These are phyloP conservation scores for Ustilago curta DNA, from an alignment of 1,284 basidiomycete genomes.

Conservation along the genomic window DNA sequence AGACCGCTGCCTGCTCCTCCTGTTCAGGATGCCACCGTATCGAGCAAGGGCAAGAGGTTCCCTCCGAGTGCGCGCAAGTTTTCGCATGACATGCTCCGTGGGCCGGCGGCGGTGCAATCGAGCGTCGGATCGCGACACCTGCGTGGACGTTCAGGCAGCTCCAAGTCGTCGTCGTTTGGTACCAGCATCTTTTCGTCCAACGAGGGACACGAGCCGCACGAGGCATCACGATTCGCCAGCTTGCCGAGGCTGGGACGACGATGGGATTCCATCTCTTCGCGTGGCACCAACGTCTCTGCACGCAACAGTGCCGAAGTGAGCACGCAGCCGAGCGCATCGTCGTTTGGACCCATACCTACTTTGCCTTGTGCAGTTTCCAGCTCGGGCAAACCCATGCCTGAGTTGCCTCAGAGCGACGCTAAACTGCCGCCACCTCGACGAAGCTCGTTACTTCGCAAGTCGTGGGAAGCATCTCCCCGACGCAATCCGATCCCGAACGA, in stretches of 20 bases:
- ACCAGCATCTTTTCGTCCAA: constrained; percentile 36
- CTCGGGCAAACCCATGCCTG: constrained; percentile 17
- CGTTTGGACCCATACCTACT: constrained; percentile 12
- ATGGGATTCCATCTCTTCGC: constrained; percentile 52
- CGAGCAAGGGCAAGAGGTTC: constrained; percentile 32
- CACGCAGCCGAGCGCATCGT: constrained; percentile 4
- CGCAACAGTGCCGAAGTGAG: constrained; percentile 30
- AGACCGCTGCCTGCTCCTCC: constrained; percentile 22
- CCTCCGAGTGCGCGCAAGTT: constrained; percentile 42
- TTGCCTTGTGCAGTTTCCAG: constrained; percentile 1
- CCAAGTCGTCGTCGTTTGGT: constrained; percentile 40
- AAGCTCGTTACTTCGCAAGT: constrained; percentile 36
- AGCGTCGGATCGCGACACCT: constrained; percentile 32
- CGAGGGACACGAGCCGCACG: constrained; percentile 24
- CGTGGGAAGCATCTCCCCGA: constrained; percentile 12
- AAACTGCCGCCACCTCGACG: constrained; percentile 38
- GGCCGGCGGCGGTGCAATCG: constrained; percentile 16
- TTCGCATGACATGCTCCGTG: constrained; percentile 35
- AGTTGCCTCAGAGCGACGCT: background rate
- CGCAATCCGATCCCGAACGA: constrained; percentile 25
- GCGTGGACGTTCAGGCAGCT: constrained; percentile 38
- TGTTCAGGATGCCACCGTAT: constrained; percentile 7
- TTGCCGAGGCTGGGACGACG: constrained; percentile 27
- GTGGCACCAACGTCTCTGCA: constrained; percentile 33
- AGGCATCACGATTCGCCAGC: constrained; percentile 29